Base-by-base conservation (phyloP, 2,329 filamentous ascomycete species). In the Annulohypoxylon truncatum region DNA sequence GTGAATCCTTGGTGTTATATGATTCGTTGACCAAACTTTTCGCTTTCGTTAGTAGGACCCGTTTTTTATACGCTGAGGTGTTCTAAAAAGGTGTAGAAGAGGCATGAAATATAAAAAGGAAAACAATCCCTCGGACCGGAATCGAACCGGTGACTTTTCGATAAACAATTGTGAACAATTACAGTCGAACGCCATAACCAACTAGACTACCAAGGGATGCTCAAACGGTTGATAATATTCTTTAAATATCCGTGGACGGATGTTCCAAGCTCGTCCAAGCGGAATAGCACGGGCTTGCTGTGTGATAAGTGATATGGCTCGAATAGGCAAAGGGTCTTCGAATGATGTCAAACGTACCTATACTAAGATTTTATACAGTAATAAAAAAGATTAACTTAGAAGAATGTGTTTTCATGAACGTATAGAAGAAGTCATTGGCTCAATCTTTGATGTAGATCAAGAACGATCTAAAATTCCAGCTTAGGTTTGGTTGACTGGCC, bases 101-200 rank as follows among this genome's bases (percentile, higher is more conserved):
- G 28, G 6, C 18, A 26, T 5, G 28, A 50, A 44, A 62, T 24
- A 20, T 18, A 59, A 59, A 67, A 56, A 64, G 24, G 20, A 31
- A 15, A 18, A 51, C 4, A 12, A 15, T 64, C 64, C 64, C 64
- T 61, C 64, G 51, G 64, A 64, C 61, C 61, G 59, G 55, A 67
- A 67, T 67, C 60, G 61, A 64, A 64, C 64, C 61, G 64, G 64
- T 64, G 64, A 63, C 64, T 61, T 67, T 67, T 67, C 64, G 64
- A 61, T 67, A 60, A 59, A 60, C 59, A 64, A 29, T 29, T 9
- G n/a, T 54, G 35, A 26, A 67, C 60, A 61, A 60, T 67, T 62
- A 61, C 60, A 67, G 60, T 52, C 60, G 64, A 63, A 61, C 51
- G 60, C 64, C 54, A 63, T 67, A 60, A 67, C 59, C 60, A 67